These are phyloP conservation scores for Staphylotrichum tortipilum DNA, from an alignment of 495 filamentous ascomycete species.

Conservation along the genomic window DNA sequence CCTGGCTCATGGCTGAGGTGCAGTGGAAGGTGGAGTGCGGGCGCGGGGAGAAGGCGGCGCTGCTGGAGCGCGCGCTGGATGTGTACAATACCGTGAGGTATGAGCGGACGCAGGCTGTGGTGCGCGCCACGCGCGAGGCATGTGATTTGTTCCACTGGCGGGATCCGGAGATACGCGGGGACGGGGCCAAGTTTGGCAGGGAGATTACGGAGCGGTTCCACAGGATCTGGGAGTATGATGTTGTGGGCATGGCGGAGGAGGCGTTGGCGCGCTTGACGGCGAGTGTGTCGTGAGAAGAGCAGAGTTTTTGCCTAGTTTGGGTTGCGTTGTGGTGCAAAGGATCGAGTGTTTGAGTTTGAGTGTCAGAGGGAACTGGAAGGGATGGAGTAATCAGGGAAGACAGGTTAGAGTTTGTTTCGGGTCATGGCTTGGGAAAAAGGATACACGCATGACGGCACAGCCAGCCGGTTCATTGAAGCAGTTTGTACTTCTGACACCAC, in stretches of 20 bases:
- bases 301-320: too few relatives aligned
- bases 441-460: too few relatives aligned
- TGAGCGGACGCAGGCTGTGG: conserved; percentile 31
- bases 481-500: too few relatives aligned
- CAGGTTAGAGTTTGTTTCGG: too few relatives aligned
- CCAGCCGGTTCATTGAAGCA: too few relatives aligned
- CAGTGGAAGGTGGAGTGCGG: background rate
- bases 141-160: conserved; percentile 36
- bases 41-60: background rate
- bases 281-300: too few relatives aligned
- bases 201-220: conserved; percentile 26
- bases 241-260: conserved; percentile 25
- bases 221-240: conserved; percentile 34
- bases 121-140: conserved; percentile 27
- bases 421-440: too few relatives aligned
- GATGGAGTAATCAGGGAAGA: too few relatives aligned
- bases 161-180: conserved; percentile 19
- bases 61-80: conserved; percentile 26
- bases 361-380: too few relatives aligned
- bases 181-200: conserved; percentile 25
- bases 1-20: conserved; percentile 29
- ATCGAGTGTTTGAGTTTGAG: too few relatives aligned
- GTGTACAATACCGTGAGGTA: conserved; percentile 32
- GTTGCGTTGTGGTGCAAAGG: too few relatives aligned
- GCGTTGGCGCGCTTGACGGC: background rate